These are phyloP conservation scores for Komagataella mondaviorum DNA, from an alignment of 805 yeast genomes.

Conservation along the genomic window DNA sequence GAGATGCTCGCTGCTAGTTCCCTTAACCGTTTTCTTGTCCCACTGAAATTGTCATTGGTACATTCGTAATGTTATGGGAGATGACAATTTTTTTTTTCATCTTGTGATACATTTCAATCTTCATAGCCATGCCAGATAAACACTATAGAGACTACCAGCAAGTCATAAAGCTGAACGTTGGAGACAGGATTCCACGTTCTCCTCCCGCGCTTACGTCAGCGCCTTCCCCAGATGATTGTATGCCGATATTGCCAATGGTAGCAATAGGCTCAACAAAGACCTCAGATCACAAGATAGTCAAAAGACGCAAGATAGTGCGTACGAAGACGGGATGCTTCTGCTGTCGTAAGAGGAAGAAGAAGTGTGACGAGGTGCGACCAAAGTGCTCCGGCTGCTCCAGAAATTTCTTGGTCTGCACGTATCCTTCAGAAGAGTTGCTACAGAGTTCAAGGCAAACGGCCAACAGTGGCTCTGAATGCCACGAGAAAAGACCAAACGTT, in stretches of 20 bases:
- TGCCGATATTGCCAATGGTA: conserved; percentile 8
- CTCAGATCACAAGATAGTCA: not conserved
- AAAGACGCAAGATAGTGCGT: conserved; percentile 17
- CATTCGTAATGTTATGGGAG: not conserved
- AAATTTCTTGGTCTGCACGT: conserved; percentile 19
- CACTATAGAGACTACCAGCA: conserved; percentile 18
- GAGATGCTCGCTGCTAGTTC: not conserved
- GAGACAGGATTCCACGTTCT: not conserved
- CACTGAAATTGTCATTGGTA: not conserved
- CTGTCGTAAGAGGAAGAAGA: conserved; percentile 24
- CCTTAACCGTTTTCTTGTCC: not conserved
- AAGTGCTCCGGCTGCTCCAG: conserved; percentile 21
- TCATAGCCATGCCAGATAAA: not conserved
- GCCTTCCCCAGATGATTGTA: not conserved
- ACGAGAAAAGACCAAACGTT: not conserved
- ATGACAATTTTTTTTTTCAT: not conserved
- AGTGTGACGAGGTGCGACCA: conserved; percentile 22
- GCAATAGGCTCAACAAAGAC: conserved; percentile 2
- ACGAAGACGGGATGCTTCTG: conserved; percentile 25
- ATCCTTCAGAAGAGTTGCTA: conserved; percentile 9
- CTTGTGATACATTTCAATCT: not conserved
- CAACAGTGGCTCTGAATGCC: not conserved
- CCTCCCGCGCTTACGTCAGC: not conserved
- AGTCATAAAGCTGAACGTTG: conserved; percentile 12
- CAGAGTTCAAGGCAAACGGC: not conserved